phyloP scores from a whole-genome alignment of 306 rosid species.

The Cicer judaicum region DNA sequence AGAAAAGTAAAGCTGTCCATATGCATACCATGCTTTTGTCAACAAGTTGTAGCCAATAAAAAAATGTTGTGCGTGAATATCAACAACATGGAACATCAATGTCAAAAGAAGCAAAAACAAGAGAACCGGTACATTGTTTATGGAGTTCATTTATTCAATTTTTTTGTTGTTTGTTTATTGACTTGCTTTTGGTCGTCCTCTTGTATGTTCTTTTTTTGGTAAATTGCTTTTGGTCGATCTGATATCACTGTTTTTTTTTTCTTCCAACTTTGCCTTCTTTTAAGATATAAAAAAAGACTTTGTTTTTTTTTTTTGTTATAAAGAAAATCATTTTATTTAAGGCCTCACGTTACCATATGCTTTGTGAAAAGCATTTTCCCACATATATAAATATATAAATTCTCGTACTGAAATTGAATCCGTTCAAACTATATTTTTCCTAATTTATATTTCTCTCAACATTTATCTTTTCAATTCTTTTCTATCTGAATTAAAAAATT shows the following conservation, averaged over 20 bases:
- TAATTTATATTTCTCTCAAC: too few species aligned
- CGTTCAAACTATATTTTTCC: too few species aligned
- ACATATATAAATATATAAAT: not conserved
- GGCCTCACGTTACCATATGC: not conserved
- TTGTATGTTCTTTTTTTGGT: not conserved
- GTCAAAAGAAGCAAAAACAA: not conserved
- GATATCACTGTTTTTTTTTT: not conserved
- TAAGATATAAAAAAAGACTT: not conserved
- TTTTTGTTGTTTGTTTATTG: not conserved
- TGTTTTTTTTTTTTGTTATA: not conserved
- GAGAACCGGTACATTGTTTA: conserved; percentile 4
- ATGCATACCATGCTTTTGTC: not conserved
- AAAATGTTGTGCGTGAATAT: not conserved
- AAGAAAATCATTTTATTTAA: not conserved
- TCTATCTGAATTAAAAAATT: too few species aligned
- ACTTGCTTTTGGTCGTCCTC: conserved; percentile 1
- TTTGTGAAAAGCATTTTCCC: conserved; percentile 2
- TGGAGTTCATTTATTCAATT: not conserved
- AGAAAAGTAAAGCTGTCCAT: too few species aligned
- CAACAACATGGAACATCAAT: not conserved
- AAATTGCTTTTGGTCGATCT: conserved; percentile 1
- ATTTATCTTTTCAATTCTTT: too few species aligned
- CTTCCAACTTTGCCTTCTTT: not conserved
- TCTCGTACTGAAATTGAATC: too few species aligned
- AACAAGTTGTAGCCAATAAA: conserved; percentile 8